Conservation (phyloP, 352 stramenopile genomes). For the Paralagenidium karlingii region DNA sequence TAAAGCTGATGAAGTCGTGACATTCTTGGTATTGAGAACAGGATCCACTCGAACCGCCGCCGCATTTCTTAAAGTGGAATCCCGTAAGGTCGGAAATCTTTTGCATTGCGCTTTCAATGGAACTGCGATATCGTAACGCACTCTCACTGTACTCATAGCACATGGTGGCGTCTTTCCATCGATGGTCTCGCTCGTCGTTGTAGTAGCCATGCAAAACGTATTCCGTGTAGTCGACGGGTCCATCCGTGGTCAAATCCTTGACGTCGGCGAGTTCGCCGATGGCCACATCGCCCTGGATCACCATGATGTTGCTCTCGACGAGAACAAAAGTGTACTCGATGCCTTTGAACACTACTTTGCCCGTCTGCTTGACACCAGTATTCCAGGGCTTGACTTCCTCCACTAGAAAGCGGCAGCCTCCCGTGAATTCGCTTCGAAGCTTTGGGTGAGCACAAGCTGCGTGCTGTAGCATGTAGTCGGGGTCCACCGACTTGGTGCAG, state of each 20-base stretch:
- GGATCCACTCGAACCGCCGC: slow-evolving; percentile 19
- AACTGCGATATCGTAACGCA: slow-evolving; percentile 24
- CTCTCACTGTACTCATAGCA: slow-evolving; percentile 51
- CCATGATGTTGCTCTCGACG: slow-evolving; percentile 51
- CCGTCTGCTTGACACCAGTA: slow-evolving; percentile 14
- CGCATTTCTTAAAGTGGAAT: slow-evolving; percentile 48
- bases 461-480: slow-evolving; percentile 26
- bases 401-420: slow-evolving; percentile 45
- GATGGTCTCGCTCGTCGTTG: slow-evolving; percentile 62
- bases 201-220: slow-evolving; percentile 78
- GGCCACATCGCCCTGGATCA: slow-evolving; percentile 67
- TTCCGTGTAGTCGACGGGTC: no score
- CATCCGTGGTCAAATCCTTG: slow-evolving; percentile 4
- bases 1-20: slow-evolving; percentile 54
- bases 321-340: slow-evolving; percentile 78
- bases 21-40: slow-evolving; percentile 31
- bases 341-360: slow-evolving; percentile 48
- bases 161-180: slow-evolving; percentile 42
- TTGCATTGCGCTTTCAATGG: no score
- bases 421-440: slow-evolving; percentile 25
- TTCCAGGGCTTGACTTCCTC: no score
- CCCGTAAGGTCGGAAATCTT: slow-evolving; percentile 50
- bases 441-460: no score
- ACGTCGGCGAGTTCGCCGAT: slow-evolving; percentile 41
- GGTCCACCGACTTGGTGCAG: slow-evolving; percentile 17